Evolutionary conservation across 441 rosid species (phyloP), one percentile per base, ranked within the genome.

Genomic region (Brassica balearica): DNA sequence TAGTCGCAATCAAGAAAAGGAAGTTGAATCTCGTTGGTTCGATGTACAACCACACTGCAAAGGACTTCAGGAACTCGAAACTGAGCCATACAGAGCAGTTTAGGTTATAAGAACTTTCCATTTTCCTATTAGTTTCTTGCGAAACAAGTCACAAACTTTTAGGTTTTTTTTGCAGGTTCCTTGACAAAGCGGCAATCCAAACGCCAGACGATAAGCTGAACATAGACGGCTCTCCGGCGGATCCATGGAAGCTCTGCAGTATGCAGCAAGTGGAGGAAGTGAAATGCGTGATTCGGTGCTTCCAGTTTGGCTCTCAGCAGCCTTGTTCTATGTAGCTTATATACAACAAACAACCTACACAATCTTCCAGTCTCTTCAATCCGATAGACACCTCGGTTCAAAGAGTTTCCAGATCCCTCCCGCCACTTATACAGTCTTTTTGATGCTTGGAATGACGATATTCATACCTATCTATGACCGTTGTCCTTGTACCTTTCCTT

Each of bases 381-480:
- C 89, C 3, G 83, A 93, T 34, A 81, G 98, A 75, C 74, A 60
- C 58, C 70, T 87, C 0, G 85, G 88, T 53, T 75, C 69, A 22
- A 80, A 82, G 20, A 55, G 15, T 36, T 88, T 89, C 81, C 25
- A 78, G 64, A 81, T 90, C 75, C 97, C 98, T 0, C 89, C 95
- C 0, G 95, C 89, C 1, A 80, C 92, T 15, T 90, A 82, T 67
- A 23, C 77, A 1, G 79, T 93, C 77, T 91, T 91, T 83, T 15
- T 70, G 41, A 86, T 91, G 92, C 38, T 91, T 15, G 82, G 88
- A 59, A 83, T 91, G 72, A 82, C 91, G 0, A 66, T 87, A 20
- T 91, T 86, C 88, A 88, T 91, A 20, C 90, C 94, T 0, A 34
- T 91, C 80, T 93, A 91, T 9, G 96, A 91, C 73, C 88, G 90